Evolutionary conservation across 805 yeast genomes (phyloP), one percentile per base, ranked within the genome.

Genomic region (Metschnikowia baotianmanensis): DNA sequence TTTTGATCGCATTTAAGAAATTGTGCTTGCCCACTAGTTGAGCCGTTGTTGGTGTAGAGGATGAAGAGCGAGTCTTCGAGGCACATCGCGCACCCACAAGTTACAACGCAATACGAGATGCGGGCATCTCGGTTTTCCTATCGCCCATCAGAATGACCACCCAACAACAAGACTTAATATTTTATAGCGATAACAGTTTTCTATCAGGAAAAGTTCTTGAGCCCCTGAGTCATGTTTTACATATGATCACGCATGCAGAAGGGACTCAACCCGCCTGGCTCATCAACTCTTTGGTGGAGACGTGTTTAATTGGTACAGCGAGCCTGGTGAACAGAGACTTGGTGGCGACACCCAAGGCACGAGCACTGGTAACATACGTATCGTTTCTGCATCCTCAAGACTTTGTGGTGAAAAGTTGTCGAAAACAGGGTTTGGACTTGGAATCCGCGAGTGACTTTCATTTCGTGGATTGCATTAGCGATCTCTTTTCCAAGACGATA

Each of bases 181-280:
- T 83, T 7, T 81, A 71, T 57, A 62, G 61, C 18, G 82, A 82
- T 49, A 72, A 72, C 40, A 59, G 77, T 2, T 66, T 81, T 2
- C 47, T 72, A 11, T 56, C 71, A 1, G 61, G 59, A 18, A 47
- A 43, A 5, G 40, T 42, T 31, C 51, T 46, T 40, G 43, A 24
- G 45, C 48, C 54, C 51, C 37, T 8, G 3, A 28, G 6, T 22
- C 42, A 31, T 44, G 58, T 4, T 12, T 46, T 64, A 16, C 55
- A 65, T 3, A 42, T 63, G 3, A 55, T 69, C 6, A 52, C 71
- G 1, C 63, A 67, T 39, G 50, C 51, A 3, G 68, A 61, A 39
- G 80, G 83, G 0, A 81, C 85, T 0, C 71, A 77, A 20, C 80
- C 90, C 2, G 58, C 77, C 5, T 84, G 91, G 91, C 63, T 84